A percentile compares a stretch with the other conserved stretches of the same genome.
These are phyloP conservation scores for Isatis tinctoria DNA, from an alignment of 345 rosid species.

Conservation along the genomic window DNA sequence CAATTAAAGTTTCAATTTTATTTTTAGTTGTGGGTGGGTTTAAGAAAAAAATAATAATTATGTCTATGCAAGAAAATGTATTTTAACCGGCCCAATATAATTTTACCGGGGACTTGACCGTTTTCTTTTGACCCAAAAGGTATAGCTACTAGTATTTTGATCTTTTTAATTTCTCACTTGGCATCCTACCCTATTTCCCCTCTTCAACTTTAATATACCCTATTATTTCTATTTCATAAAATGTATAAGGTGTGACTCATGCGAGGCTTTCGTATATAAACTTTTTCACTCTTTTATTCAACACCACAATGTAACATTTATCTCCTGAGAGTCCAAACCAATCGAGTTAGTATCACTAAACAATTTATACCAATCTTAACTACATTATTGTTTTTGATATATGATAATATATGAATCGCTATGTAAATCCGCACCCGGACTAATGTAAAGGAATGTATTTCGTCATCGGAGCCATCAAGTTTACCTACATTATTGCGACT, in stretches of 20 bases:
- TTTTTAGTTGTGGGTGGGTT: background rate
- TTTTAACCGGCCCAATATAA: slow-evolving; percentile 9
- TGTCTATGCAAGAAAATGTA: background rate
- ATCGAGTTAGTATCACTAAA: too few species aligned
- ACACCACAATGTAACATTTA: too few species aligned
- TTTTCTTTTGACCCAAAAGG: slow-evolving; percentile 34
- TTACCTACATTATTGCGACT: too few species aligned
- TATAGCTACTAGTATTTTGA: background rate
- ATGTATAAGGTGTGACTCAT: background rate
- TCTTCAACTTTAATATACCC: background rate
- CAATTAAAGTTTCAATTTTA: background rate
- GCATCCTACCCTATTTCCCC: slow-evolving; percentile 4
- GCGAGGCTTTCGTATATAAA: background rate
- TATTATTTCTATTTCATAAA: background rate
- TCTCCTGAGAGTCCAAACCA: too few species aligned
- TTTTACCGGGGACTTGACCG: slow-evolving; percentile 20
- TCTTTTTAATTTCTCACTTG: slow-evolving; percentile 5
- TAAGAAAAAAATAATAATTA: background rate
- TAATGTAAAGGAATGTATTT: background rate
- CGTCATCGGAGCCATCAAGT: too few species aligned
- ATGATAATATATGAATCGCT: background rate
- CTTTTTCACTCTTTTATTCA: background rate
- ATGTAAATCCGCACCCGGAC: background rate
- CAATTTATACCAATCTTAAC: background rate
- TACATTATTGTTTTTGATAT: background rate